phyloP scores from a whole-genome alignment of 768 basidiomycete genomes.

The Lactarius trivialis region DNA sequence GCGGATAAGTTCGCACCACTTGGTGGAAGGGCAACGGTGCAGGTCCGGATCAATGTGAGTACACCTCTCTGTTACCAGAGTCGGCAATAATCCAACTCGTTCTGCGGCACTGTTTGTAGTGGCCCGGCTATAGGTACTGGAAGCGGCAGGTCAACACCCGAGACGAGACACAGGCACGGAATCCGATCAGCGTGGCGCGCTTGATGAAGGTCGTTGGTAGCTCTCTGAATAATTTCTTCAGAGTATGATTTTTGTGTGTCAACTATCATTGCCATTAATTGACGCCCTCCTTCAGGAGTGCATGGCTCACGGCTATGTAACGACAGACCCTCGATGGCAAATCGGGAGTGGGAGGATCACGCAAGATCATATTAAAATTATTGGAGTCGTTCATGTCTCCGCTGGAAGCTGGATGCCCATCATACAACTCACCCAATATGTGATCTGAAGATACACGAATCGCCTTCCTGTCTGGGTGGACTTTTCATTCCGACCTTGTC shows the following conservation, averaged over 20 bases:
- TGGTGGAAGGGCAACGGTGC: neutral
- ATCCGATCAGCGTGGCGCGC: neutral
- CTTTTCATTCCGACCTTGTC: neutral
- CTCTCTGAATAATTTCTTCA: conserved; percentile 10
- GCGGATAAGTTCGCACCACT: neutral
- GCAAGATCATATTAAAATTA: conserved; percentile 5
- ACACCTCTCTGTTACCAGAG: neutral
- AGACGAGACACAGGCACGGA: conserved; percentile 3
- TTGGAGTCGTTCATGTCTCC: conserved; percentile 15
- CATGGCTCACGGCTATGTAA: neutral
- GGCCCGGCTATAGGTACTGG: conserved; percentile 14
- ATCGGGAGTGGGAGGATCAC: conserved; percentile 14
- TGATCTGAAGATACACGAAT: neutral
- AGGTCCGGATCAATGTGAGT: conserved; percentile 9
- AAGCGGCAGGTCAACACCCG: conserved; percentile 7
- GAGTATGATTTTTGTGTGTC: neutral
- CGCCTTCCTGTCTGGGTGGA: too few species aligned
- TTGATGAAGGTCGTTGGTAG: conserved; percentile 3
- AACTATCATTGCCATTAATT: neutral
- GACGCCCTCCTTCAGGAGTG: neutral
- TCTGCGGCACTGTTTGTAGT: neutral
- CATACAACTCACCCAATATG: conserved; percentile 3
- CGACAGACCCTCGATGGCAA: neutral
- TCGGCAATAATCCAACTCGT: neutral
- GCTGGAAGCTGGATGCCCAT: conserved; percentile 20